Evolutionary conservation across 768 basidiomycete genomes (phyloP).

Genomic region (Dentipellis sp.): DNA sequence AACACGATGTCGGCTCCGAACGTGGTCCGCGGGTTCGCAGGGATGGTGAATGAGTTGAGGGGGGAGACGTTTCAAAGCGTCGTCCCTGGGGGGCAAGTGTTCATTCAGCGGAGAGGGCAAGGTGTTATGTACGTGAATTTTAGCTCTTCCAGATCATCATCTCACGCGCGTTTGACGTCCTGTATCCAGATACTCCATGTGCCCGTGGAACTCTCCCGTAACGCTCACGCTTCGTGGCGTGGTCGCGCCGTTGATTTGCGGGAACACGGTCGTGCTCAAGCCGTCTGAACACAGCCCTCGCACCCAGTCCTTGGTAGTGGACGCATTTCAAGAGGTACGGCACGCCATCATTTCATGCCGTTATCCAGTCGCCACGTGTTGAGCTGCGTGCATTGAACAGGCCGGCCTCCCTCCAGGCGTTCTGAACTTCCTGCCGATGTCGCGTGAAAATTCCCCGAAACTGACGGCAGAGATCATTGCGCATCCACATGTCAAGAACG

Average conservation of each 20-base stretch:
- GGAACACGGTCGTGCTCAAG: constrained; percentile 46
- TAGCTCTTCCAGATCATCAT: neutral
- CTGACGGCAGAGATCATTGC: constrained; percentile 44
- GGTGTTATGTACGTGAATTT: constrained; percentile 38
- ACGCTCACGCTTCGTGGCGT: constrained; percentile 35
- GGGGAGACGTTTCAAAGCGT: constrained; percentile 35
- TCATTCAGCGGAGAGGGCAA: constrained; percentile 34
- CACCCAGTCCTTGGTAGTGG: constrained; percentile 25
- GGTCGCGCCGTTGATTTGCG: constrained; percentile 37
- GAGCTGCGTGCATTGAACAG: constrained; percentile 8
- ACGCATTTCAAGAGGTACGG: constrained; percentile 35
- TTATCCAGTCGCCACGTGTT: neutral
- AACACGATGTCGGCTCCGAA: constrained; percentile 12
- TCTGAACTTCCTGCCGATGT: constrained; percentile 44
- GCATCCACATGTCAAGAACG: constrained; percentile 40
- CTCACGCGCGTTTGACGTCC: neutral
- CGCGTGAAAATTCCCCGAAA: constrained; percentile 31
- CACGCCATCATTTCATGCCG: neutral
- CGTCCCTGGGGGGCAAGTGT: constrained; percentile 32
- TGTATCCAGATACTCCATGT: constrained; percentile 33
- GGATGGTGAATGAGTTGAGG: constrained; percentile 26
- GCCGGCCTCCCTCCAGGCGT: constrained; percentile 56
- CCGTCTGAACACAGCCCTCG: constrained; percentile 41
- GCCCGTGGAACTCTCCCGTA: constrained; percentile 47
- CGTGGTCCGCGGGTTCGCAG: constrained; percentile 1